Evolutionary conservation across 176 grass and related monocot species (phyloP).

Genomic region (Microstegium vimineum): DNA sequence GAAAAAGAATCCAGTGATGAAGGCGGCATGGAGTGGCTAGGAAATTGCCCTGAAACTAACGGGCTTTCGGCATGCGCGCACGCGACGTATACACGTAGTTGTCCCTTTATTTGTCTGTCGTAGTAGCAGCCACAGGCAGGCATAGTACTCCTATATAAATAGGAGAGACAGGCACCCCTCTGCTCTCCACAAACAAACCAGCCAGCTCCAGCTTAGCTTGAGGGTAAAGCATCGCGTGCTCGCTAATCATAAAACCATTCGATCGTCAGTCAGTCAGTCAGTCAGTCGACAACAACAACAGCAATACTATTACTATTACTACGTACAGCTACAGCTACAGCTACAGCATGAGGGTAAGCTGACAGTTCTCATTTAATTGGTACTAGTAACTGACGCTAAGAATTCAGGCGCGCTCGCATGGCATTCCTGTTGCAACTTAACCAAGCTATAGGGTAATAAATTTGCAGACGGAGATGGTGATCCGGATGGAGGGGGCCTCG

Average conservation of each 20-base stretch:
- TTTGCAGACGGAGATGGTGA: constrained; percentile 36
- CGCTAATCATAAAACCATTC: not conserved
- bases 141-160: too few species aligned
- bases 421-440: not conserved
- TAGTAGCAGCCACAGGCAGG: not conserved
- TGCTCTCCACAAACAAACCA: not conserved
- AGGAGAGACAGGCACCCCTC: not conserved
- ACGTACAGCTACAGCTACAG: too few species aligned
- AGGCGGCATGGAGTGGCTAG: not conserved
- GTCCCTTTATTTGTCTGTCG: too few species aligned
- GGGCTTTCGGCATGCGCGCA: not conserved
- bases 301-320: not conserved
- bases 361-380: too few species aligned
- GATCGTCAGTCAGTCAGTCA: not conserved
- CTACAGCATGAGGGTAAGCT: not conserved
- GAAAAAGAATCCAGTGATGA: not conserved
- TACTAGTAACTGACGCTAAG: too few species aligned
- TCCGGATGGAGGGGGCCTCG: constrained; percentile 18
- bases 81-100: too few species aligned
- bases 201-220: too few species aligned
- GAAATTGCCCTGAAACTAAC: constrained; percentile 10
- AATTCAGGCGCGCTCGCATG: too few species aligned
- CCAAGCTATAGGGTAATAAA: not conserved
- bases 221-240: not conserved
- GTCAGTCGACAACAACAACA: not conserved